A percentile compares a stretch with the other conserved stretches of the same genome.
These are phyloP conservation scores for Diaporthe velutina DNA, from an alignment of 2,329 filamentous ascomycete species.

Conservation along the genomic window DNA sequence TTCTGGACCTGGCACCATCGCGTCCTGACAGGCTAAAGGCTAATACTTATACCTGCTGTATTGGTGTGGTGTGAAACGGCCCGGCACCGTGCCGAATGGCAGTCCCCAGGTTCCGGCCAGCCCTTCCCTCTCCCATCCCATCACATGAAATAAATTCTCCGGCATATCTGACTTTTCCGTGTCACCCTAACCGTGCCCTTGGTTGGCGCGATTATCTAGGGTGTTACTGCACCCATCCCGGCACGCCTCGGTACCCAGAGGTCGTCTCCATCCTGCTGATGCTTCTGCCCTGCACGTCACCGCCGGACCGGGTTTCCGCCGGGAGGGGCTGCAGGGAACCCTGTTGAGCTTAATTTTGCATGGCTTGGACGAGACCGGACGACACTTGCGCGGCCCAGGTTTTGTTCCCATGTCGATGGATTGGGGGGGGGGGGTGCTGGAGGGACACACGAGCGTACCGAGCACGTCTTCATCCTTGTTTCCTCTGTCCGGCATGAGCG, in stretches of 20 bases:
- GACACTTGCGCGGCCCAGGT: neutral
- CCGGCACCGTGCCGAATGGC: constrained; percentile 24
- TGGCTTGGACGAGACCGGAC: constrained; percentile 17
- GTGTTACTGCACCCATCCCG: neutral
- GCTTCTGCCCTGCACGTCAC: constrained; percentile 24
- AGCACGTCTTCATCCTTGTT: neutral
- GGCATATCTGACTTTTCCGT: constrained; percentile 14
- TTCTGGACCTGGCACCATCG: neutral
- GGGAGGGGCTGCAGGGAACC: constrained; percentile 4
- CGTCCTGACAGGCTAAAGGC: neutral
- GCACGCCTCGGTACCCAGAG: neutral
- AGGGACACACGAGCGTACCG: neutral
- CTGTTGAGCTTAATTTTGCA: neutral
- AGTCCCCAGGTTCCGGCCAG: constrained; percentile 5
- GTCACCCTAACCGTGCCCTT: constrained; percentile 12
- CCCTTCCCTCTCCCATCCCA: neutral
- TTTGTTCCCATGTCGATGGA: neutral
- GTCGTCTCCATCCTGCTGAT: neutral
- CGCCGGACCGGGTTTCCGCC: constrained; percentile 23
- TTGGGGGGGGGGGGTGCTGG: neutral
- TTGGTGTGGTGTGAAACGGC: constrained; percentile 22
- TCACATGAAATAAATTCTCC: constrained; percentile 17
- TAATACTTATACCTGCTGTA: neutral
- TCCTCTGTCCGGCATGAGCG: neutral
- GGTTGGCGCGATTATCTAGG: constrained; percentile 10